phyloP scores from a whole-genome alignment of 2,329 filamentous ascomycete species.

The Colletotrichum gloeosporioides region DNA sequence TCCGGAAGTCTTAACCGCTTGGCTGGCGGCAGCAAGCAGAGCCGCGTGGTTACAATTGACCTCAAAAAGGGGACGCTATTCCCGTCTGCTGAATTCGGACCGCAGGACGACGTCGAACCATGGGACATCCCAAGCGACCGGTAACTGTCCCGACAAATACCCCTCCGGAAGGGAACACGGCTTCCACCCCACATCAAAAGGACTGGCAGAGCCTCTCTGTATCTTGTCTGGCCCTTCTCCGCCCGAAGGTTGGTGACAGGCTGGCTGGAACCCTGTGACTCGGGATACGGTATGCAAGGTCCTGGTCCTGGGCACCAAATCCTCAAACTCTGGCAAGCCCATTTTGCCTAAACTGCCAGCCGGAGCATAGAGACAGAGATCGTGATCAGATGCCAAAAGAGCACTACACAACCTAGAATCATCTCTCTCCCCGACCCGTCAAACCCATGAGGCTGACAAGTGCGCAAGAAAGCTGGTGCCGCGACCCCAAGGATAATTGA shows the following conservation, averaged over 20 bases:
- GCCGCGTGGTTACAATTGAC: not conserved
- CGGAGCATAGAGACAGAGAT: not conserved
- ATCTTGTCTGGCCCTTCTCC: not conserved
- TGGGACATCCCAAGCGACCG: not conserved
- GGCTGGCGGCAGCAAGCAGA: not conserved
- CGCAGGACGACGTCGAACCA: not conserved
- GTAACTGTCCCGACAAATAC: not conserved
- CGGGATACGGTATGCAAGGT: not conserved
- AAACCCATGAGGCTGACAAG: not conserved
- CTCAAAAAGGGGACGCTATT: not conserved
- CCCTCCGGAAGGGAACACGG: not conserved
- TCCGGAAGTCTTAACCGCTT: not conserved
- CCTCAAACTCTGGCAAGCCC: not conserved
- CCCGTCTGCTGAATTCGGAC: not conserved
- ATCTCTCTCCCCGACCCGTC: not conserved
- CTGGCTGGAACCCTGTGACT: not conserved
- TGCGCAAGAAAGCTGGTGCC: not conserved
- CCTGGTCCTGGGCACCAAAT: not conserved
- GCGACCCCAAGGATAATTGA: not conserved
- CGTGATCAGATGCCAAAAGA: not conserved
- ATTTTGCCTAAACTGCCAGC: not conserved
- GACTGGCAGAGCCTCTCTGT: not conserved
- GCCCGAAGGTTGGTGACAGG: not conserved
- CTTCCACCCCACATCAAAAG: not conserved
- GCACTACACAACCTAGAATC: not conserved